phyloP scores from a whole-genome alignment of 1,284 basidiomycete genomes.

The Trichosporon asahii region DNA sequence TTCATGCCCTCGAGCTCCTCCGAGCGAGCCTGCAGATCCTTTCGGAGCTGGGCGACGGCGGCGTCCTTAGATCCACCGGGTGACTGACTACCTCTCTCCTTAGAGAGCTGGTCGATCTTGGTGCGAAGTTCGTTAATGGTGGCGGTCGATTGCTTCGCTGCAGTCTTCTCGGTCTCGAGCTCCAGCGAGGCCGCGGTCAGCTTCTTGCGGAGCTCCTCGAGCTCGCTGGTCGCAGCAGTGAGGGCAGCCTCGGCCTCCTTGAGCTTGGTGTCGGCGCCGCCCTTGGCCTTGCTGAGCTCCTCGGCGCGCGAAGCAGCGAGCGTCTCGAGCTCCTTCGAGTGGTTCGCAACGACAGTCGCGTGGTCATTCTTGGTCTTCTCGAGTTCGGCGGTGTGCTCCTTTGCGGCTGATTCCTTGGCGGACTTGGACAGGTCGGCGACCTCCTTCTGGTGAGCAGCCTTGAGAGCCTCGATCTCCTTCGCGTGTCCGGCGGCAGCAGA shows the following conservation, averaged over 20 bases:
- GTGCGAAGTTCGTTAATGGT: slow-evolving; percentile 14
- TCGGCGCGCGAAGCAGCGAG: slow-evolving; percentile 6
- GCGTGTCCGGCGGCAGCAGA: slow-evolving; percentile 7
- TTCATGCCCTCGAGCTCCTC: slow-evolving; percentile 43
- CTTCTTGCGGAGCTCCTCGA: slow-evolving; percentile 2
- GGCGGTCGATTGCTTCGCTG: slow-evolving; percentile 7
- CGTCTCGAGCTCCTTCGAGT: slow-evolving; percentile 10
- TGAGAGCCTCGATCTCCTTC: slow-evolving; percentile 14
- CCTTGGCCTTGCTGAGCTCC: slow-evolving; percentile 16
- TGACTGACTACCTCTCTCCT: background rate
- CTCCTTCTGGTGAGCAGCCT: slow-evolving; percentile 24
- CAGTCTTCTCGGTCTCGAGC: slow-evolving; percentile 7
- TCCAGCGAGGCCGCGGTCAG: slow-evolving; percentile 6
- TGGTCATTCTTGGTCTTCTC: slow-evolving; percentile 21
- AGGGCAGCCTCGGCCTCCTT: slow-evolving; percentile 7
- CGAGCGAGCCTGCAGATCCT: slow-evolving; percentile 37
- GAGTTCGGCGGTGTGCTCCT: slow-evolving; percentile 28
- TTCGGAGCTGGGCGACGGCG: slow-evolving; percentile 17
- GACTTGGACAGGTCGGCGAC: slow-evolving; percentile 9
- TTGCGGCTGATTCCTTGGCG: slow-evolving; percentile 15
- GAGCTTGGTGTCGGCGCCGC: slow-evolving; percentile 13
- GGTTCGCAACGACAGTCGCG: slow-evolving; percentile 7
- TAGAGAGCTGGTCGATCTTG: slow-evolving; percentile 17
- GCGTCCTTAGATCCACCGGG: slow-evolving; percentile 12
- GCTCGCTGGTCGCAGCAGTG: background rate